Evolutionary conservation across 306 rosid species (phyloP), one percentile per base, ranked within the genome.

Genomic region (Hippophae rhamnoides): DNA sequence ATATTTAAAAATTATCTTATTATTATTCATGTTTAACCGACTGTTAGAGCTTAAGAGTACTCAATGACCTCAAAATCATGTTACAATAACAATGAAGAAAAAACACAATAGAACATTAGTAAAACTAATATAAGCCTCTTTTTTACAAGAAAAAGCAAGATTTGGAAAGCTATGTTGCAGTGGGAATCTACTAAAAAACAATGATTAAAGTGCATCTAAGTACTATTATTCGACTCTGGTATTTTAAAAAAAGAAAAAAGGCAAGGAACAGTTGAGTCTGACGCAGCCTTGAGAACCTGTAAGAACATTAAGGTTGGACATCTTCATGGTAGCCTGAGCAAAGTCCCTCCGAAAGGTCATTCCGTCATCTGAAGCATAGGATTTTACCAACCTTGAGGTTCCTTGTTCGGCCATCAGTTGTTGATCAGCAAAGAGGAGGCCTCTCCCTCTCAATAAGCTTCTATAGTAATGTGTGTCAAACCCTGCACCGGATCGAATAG

Each of bases 391-490:
- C 53, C 77, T 78, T 0, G 86, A 82, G 2, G 95, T 90, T 70
- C 62, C 81, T 73, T 63, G 68, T 12, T 73, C 56, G 9, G 78
- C 82, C 95, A 90, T 86, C 47, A 90, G 61, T 54, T 90, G 95
- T 69, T 90, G 96, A 72, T 90, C 98, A 49, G 98, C 78, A 71
- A 66, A 85, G 5, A 90, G 82, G 5, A 90, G 80, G 56, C 97
- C 96, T 74, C 81, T 81, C 61, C 95, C 96, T 47, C 49, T 76
- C 48, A 87, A 45, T 83, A 90, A 69, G 66, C 80, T 76, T 58
- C 61, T 64, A 41, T 79, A 87, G 60, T 85, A 87, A 58, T 85
- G 93, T 43, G 87, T 78, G 79, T 79, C 87, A 26, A 92, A 85
- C 52, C 67, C 67, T 64, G 63, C 75, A 10, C 93, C 89, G 7